phyloP scores from a whole-genome alignment of 306 rosid genomes.

The Sicyos baderoa region DNA sequence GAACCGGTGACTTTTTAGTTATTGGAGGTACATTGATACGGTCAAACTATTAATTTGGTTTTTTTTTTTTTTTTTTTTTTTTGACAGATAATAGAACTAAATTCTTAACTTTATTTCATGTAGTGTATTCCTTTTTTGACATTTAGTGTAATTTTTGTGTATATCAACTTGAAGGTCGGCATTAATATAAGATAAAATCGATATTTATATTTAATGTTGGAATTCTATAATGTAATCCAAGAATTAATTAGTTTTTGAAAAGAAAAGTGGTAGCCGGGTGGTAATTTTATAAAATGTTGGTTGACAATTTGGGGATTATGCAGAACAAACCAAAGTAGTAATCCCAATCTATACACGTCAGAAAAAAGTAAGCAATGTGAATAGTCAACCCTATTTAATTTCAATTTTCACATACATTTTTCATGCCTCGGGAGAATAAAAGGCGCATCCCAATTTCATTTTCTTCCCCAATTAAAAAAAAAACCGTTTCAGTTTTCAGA shows the following conservation, averaged over 20 bases:
- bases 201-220: background rate
- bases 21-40: too few relatives aligned
- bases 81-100: too few relatives aligned
- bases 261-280: background rate
- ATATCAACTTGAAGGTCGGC: slow-evolving; percentile 5
- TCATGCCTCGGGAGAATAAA: slow-evolving; percentile 12
- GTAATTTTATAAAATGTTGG: background rate
- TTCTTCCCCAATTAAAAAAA: background rate
- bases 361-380: slow-evolving; percentile 41
- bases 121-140: too few relatives aligned
- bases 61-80: too few relatives aligned
- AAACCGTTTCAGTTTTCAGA: background rate
- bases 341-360: slow-evolving; percentile 41
- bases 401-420: background rate
- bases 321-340: slow-evolving; percentile 3
- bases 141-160: too few relatives aligned
- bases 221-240: too few relatives aligned
- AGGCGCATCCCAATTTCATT: slow-evolving; percentile 12
- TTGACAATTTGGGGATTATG: background rate
- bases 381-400: slow-evolving; percentile 27
- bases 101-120: too few relatives aligned
- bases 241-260: background rate
- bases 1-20: too few relatives aligned
- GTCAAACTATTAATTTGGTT: too few relatives aligned
- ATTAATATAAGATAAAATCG: background rate